These are phyloP conservation scores for Lichtheimia corymbifera DNA, from an alignment of 371 early-diverging fungal species.

Conservation along the genomic window DNA sequence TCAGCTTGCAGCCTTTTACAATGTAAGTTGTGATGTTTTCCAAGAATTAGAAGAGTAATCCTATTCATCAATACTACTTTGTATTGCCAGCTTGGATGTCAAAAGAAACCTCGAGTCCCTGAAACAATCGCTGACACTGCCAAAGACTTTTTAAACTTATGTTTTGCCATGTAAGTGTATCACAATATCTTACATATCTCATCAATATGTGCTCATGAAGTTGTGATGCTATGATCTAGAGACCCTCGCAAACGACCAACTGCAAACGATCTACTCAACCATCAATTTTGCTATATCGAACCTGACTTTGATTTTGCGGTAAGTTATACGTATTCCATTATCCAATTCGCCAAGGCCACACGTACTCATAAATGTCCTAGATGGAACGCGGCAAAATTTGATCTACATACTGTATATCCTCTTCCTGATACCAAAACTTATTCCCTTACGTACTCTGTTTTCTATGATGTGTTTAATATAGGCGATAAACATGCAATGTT, in stretches of 20 bases:
- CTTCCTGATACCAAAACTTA: too few relatives aligned
- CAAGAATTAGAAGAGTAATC: too few relatives aligned
- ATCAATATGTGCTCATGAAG: too few relatives aligned
- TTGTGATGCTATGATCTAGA: constrained; percentile 12
- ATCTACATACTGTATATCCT: too few relatives aligned
- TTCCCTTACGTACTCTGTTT: too few relatives aligned
- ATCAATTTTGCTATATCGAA: constrained; percentile 49
- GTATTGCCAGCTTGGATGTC: constrained; percentile 14
- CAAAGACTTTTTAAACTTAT: constrained; percentile 61
- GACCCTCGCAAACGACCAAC: constrained; percentile 72
- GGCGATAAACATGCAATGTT: background rate
- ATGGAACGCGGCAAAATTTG: too few relatives aligned
- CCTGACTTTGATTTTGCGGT: constrained; percentile 50
- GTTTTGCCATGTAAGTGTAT: constrained; percentile 61
- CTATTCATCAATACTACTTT: background rate
- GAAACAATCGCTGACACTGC: constrained; percentile 66
- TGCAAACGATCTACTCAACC: constrained; percentile 58
- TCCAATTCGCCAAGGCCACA: too few relatives aligned
- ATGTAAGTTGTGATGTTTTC: constrained; percentile 9
- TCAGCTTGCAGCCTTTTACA: constrained; percentile 85
- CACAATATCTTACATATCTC: too few relatives aligned
- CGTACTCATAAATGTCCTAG: too few relatives aligned
- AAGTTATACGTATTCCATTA: background rate
- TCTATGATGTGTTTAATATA: too few relatives aligned
- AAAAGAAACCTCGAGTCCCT: constrained; percentile 64